A percentile compares a stretch with the other conserved stretches of the same genome.
These are phyloP conservation scores for Leishmania lainsoni DNA, from an alignment of 208 protist genomes.

Conservation along the genomic window DNA sequence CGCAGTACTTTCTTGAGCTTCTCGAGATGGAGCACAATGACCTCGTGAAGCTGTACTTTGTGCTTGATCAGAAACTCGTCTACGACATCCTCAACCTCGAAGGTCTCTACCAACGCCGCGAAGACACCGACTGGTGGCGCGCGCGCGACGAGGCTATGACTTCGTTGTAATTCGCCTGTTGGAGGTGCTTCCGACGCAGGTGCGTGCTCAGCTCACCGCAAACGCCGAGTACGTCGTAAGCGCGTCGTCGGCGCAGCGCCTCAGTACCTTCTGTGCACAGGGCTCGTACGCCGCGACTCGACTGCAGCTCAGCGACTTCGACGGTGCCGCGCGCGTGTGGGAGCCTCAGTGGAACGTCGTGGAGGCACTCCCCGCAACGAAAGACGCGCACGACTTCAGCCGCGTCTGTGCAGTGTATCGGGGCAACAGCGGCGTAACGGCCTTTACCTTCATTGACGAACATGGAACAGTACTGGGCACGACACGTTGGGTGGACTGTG, in stretches of 20 bases:
- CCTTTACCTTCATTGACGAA: slow-evolving; percentile 82
- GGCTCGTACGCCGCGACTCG: slow-evolving; percentile 72
- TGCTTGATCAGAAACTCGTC: slow-evolving; percentile 74
- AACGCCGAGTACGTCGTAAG: slow-evolving; percentile 55
- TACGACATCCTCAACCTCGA: slow-evolving; percentile 61
- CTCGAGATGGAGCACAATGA: slow-evolving; percentile 74
- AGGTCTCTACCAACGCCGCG: slow-evolving; percentile 52
- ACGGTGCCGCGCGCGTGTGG: slow-evolving; percentile 57
- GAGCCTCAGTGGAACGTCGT: slow-evolving; percentile 86
- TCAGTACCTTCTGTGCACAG: slow-evolving; percentile 60
- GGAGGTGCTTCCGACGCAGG: slow-evolving; percentile 56
- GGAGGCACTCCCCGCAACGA: slow-evolving; percentile 56
- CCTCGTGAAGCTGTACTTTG: slow-evolving; percentile 61
- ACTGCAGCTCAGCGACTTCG: slow-evolving; percentile 59
- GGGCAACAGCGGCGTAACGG: slow-evolving; percentile 65
- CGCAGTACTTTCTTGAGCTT: slow-evolving; percentile 72
- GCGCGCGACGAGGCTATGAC: slow-evolving; percentile 62
- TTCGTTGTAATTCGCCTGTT: slow-evolving; percentile 61
- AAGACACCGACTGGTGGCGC: slow-evolving; percentile 61
- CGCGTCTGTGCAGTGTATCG: slow-evolving; percentile 83
- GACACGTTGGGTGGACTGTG: slow-evolving; percentile 75
- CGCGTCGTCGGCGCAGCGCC: slow-evolving; percentile 42
- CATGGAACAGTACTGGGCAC: slow-evolving; percentile 61
- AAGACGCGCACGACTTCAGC: slow-evolving; percentile 17
- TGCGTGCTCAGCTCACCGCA: slow-evolving; percentile 63